Evolutionary conservation across 768 basidiomycete genomes (phyloP).

Genomic region (Rhodotorula paludigena): DNA sequence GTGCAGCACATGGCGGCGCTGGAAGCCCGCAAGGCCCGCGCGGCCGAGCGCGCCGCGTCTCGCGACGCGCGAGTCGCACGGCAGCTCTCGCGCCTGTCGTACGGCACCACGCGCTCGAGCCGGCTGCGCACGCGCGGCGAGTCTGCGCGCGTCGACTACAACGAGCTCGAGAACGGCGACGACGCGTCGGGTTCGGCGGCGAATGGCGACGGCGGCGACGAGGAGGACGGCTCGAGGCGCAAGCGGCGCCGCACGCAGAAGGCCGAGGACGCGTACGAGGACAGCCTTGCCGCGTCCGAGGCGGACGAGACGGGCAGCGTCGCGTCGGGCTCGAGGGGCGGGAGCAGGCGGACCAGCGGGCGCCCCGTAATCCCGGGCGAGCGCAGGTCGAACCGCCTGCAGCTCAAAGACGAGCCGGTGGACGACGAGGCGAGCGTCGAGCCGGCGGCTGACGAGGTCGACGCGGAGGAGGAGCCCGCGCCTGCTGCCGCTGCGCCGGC

Average conservation of each 20-base stretch:
- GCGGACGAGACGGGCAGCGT: conserved; percentile 8
- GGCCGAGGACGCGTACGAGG: not conserved
- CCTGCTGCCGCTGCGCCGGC: not conserved
- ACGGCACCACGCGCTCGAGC: not conserved
- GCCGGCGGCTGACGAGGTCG: not conserved
- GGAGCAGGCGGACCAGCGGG: not conserved
- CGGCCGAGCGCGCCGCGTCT: conserved; percentile 5
- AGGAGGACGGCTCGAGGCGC: not conserved
- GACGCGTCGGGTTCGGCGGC: not conserved
- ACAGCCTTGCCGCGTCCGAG: not conserved
- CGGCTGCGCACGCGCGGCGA: not conserved
- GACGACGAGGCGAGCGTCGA: not conserved
- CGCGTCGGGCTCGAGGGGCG: conserved; percentile 3
- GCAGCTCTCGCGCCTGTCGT: not conserved
- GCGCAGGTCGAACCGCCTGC: conserved; percentile 15
- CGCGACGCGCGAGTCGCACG: conserved; percentile 4
- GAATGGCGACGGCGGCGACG: not conserved
- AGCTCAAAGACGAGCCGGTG: conserved; percentile 4
- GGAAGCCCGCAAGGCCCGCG: not conserved
- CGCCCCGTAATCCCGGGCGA: conserved; percentile 12
- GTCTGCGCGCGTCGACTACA: not conserved
- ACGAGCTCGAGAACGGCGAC: not conserved
- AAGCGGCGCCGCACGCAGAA: not conserved
- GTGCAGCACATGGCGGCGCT: not conserved
- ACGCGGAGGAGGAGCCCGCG: not conserved